Conservation (phyloP, 345 rosid species). For the Rhodamnia rubescens region DNA sequence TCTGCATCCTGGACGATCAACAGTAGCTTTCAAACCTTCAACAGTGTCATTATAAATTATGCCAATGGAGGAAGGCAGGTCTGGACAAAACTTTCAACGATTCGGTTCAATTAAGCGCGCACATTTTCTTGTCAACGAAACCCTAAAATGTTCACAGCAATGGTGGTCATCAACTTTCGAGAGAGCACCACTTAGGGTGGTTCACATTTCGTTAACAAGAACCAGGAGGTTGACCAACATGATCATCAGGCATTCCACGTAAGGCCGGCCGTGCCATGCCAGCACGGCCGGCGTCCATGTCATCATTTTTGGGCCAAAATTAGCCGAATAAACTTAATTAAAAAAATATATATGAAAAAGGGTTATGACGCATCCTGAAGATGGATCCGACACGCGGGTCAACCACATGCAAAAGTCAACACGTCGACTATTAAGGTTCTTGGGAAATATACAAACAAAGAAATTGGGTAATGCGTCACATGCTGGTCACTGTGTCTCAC, state of each 20-base stretch:
- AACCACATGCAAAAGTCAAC: neutral
- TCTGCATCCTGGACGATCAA: neutral
- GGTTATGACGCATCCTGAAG: neutral
- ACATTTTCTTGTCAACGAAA: neutral
- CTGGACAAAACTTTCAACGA: neutral
- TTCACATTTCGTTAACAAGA: neutral
- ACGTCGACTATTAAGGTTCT: neutral
- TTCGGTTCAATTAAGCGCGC: neutral
- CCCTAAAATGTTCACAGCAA: neutral
- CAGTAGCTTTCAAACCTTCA: neutral
- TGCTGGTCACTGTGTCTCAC: neutral
- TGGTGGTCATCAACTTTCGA: neutral
- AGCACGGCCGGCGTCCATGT: too few species aligned
- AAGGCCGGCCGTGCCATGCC: too few species aligned
- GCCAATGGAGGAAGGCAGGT: neutral
- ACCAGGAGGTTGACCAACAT: neutral
- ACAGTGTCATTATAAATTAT: neutral
- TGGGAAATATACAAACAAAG: neutral
- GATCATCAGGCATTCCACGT: too few species aligned
- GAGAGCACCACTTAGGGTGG: neutral
- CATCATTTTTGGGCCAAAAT: too few species aligned
- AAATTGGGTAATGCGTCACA: neutral
- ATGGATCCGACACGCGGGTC: neutral
- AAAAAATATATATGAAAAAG: neutral
- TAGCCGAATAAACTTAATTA: too few species aligned